phyloP scores from a whole-genome alignment of 306 rosid species.

The Dicorynia guianensis region DNA sequence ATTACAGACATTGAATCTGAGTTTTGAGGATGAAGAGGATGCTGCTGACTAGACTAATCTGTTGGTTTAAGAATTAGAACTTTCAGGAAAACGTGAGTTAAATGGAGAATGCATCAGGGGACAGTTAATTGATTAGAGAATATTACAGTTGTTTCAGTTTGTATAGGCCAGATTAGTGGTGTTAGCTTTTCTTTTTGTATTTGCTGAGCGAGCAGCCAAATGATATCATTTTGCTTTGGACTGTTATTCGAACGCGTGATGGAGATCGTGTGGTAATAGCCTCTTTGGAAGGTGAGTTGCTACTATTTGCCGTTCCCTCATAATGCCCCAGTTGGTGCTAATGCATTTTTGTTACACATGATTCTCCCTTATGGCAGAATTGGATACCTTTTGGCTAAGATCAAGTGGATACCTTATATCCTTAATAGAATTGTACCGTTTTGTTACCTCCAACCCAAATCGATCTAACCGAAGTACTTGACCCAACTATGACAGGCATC shows the following conservation, averaged over 20 bases:
- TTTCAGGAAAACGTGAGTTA: too few relatives aligned
- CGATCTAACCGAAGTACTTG: too few relatives aligned
- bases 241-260: neutral
- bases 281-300: neutral
- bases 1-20: slow-evolving; percentile 68
- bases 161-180: neutral
- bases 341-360: too few relatives aligned
- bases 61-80: neutral
- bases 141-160: too few relatives aligned
- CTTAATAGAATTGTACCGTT: too few relatives aligned
- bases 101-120: neutral
- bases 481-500: too few relatives aligned
- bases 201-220: neutral
- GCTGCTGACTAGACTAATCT: slow-evolving; percentile 44
- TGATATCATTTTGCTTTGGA: neutral
- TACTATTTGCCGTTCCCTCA: neutral
- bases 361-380: too few relatives aligned
- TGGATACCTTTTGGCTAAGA: too few relatives aligned
- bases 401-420: too few relatives aligned
- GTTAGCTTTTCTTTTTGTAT: neutral
- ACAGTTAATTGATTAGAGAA: too few relatives aligned
- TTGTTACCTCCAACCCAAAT: too few relatives aligned
- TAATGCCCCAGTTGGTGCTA: neutral
- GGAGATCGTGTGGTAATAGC: neutral
- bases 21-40: slow-evolving; percentile 66